These are phyloP conservation scores for Cerrena zonata DNA, from an alignment of 1,284 basidiomycete species.

Conservation along the genomic window DNA sequence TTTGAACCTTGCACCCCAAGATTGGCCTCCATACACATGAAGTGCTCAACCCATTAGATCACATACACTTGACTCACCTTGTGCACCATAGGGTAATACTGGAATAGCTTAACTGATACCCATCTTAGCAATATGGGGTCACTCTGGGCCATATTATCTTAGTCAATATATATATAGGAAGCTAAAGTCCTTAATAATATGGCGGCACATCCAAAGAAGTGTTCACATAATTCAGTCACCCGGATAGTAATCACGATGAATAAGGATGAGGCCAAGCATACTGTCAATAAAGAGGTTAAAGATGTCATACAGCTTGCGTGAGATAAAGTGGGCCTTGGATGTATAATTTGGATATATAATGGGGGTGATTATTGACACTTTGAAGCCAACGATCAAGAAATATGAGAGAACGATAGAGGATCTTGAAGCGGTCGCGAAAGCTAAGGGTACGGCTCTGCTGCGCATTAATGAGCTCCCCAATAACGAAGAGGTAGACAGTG, in stretches of 20 bases:
- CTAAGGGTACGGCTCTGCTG: slow-evolving; percentile 18
- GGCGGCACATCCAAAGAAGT: slow-evolving; percentile 13
- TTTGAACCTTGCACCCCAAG: too few species aligned
- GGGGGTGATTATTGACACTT: slow-evolving; percentile 17
- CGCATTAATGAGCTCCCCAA: slow-evolving; percentile 22
- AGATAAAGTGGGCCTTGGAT: slow-evolving; percentile 30
- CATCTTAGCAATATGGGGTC: too few species aligned
- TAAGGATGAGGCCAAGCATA: slow-evolving; percentile 24
- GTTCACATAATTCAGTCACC: slow-evolving; percentile 33
- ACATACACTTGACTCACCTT: too few species aligned
- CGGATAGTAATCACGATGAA: slow-evolving; percentile 31
- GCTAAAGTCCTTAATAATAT: slow-evolving; percentile 13
- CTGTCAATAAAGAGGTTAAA: slow-evolving; percentile 26
- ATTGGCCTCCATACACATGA: too few species aligned
- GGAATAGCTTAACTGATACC: too few species aligned
- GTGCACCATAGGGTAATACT: too few species aligned
- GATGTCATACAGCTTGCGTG: slow-evolving; percentile 30
- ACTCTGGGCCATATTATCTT: too few species aligned
- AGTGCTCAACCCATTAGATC: too few species aligned
- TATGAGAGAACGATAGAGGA: slow-evolving; percentile 27
- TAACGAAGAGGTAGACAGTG: slow-evolving; percentile 20
- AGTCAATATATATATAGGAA: slow-evolving; percentile 10
- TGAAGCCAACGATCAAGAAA: slow-evolving; percentile 32
- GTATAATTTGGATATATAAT: slow-evolving; percentile 7
- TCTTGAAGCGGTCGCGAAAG: slow-evolving; percentile 25